Base-by-base conservation (phyloP, 2,329 filamentous ascomycete species). In the Chaetomiaceae sp. region DNA sequence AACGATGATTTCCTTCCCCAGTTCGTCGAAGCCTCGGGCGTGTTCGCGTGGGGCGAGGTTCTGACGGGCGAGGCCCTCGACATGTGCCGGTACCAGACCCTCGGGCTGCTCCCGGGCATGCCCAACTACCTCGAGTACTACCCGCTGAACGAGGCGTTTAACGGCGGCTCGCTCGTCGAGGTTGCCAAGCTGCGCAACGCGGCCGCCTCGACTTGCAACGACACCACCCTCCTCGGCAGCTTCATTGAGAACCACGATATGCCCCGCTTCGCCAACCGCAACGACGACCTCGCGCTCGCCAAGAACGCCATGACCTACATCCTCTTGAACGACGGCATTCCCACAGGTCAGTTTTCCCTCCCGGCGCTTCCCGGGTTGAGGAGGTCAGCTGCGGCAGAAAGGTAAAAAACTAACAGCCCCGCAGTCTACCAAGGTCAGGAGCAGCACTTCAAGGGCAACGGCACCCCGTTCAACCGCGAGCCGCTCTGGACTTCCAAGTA, bases 181-280 rank as follows among this genome's bases (percentile, higher is more conserved):
- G 55, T 77, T 4, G 68, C 68, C 19, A 59, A 68, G 9, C 72
- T 70, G 61, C 66, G 69, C 46, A 56, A 68, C 48, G 53, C 62
- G 21, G 62, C 75, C 12, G 65, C 63, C 34, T 27, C 33, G 12
- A 55, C 63, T 9, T 73, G 74, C 46, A 65, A 65, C n/a, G 70
- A 81, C 57, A 66, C 74, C 5, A 64, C 70, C 5, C 65, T 70
- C 20, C 64, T 80, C 13, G 76, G 71, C 4, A 72, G 69, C 0
- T 83, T 83, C 57, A 63, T 77, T 7, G 79, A 82, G 60, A 83
- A 82, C 62, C 79, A 83, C 59, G 80, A 83, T 62, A 71, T 78
- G 43, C 60, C 73, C 4, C 76, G 80, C 19, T 81, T 79, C 62
- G 63, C 76, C 19, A 74, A 67, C 54, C 63, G 72, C 51, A 81